Percentiles rank a stretch among this genome's conserved stretches.
phyloP scores from a whole-genome alignment of 352 stramenopile species.

The Globisporangium mamillatum region DNA sequence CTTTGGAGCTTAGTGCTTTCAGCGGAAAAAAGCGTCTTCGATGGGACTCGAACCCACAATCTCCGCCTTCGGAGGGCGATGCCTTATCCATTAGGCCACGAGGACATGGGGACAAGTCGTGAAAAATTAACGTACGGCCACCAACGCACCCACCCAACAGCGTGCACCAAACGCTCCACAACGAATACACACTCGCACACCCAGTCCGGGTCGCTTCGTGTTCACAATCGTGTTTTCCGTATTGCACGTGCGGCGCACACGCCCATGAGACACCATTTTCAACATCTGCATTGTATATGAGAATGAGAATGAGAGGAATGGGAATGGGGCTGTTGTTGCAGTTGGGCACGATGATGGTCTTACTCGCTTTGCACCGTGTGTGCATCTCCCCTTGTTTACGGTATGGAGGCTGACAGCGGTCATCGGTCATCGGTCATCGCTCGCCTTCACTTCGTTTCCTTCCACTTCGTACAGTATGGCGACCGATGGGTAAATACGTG shows the following conservation, averaged over 20 bases:
- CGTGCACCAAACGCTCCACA: background rate
- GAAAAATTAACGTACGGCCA: background rate
- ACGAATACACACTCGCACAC: background rate
- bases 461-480: background rate
- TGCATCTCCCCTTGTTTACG: background rate
- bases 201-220: background rate
- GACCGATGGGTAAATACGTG: background rate
- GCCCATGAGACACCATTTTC: background rate
- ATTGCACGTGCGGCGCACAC: background rate
- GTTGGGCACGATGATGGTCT: background rate
- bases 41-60: constrained; percentile 25
- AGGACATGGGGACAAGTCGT: background rate
- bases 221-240: background rate
- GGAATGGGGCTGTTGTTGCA: background rate
- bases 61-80: constrained; percentile 24
- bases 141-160: background rate
- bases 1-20: background rate
- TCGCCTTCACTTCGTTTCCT: background rate
- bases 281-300: background rate
- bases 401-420: background rate
- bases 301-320: background rate
- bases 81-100: constrained; percentile 22
- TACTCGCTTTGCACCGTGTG: background rate
- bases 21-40: constrained; percentile 14
- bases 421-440: background rate